Percentiles rank a stretch among this genome's conserved stretches.
Conservation (phyloP, 257 asterid genomes). For the Penstemon davidsonii region DNA sequence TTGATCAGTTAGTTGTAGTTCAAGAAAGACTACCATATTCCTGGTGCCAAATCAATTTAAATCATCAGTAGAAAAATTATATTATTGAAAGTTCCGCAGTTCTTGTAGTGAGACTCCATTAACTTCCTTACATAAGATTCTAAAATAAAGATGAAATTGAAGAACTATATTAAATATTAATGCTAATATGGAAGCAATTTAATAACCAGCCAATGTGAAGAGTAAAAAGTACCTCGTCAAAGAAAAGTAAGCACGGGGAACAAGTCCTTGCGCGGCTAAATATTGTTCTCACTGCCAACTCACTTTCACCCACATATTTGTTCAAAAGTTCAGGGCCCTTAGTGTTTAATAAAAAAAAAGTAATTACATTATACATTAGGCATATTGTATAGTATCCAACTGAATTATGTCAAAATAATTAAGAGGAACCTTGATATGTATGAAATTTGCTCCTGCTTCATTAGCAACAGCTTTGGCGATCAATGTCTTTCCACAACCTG, state of each 20-base stretch:
- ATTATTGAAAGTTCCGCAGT: too few relatives aligned
- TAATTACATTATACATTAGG: conserved; percentile 10
- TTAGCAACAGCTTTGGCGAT: conserved; percentile 95
- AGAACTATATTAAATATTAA: conserved; percentile 10
- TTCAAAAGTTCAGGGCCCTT: conserved; percentile 90
- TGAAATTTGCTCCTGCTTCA: conserved; percentile 90
- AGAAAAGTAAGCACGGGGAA: conserved; percentile 88
- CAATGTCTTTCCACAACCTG: conserved; percentile 96
- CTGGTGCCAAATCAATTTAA: too few relatives aligned
- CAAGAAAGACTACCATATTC: too few relatives aligned
- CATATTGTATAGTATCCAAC: not conserved
- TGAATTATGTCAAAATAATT: conserved; percentile 12
- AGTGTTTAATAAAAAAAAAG: conserved; percentile 16
- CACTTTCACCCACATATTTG: conserved; percentile 96
- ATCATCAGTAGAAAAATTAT: too few relatives aligned
- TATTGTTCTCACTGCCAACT: conserved; percentile 67
- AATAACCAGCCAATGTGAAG: conserved; percentile 4
- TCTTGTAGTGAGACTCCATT: too few relatives aligned
- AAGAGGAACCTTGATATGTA: conserved; percentile 69
- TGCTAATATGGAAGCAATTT: not conserved
- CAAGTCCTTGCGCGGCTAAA: conserved; percentile 92
- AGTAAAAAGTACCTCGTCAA: conserved; percentile 65
- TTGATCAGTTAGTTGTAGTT: not conserved
- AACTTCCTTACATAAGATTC: too few relatives aligned
- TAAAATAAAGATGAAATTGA: not conserved